phyloP scores from a whole-genome alignment of 2,329 filamentous ascomycete species.

The Hortaea sp. region DNA sequence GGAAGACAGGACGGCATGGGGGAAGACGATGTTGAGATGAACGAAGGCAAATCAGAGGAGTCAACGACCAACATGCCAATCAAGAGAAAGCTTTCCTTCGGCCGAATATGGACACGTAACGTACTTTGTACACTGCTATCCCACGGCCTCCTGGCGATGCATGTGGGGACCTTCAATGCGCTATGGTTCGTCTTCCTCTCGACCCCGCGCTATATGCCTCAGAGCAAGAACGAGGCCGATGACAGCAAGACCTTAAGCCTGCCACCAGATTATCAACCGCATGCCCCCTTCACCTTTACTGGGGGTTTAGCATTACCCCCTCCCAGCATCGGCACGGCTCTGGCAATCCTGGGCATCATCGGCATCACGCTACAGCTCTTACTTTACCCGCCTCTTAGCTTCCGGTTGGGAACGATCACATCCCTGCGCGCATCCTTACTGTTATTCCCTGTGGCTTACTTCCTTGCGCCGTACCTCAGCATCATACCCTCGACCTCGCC shows the following conservation, averaged over 20 bases:
- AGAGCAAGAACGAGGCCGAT: slow-evolving; percentile 6
- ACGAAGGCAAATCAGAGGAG: neutral
- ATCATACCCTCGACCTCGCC: slow-evolving; percentile 29
- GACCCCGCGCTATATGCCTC: slow-evolving; percentile 7
- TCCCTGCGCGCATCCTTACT: slow-evolving; percentile 33
- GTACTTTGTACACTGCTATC: slow-evolving; percentile 34
- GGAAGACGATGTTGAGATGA: slow-evolving; percentile 15
- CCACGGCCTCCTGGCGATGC: slow-evolving; percentile 37
- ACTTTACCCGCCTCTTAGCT: slow-evolving; percentile 34
- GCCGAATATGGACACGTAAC: slow-evolving; percentile 38
- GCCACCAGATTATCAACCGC: slow-evolving; percentile 28
- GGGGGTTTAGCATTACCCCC: slow-evolving; percentile 40
- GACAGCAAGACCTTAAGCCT: slow-evolving; percentile 15
- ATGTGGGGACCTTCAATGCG: slow-evolving; percentile 40
- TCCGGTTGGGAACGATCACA: slow-evolving; percentile 30
- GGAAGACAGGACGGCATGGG: slow-evolving; percentile 19
- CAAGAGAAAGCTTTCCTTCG: slow-evolving; percentile 31
- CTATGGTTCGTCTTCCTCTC: slow-evolving; percentile 43
- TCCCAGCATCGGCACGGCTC: slow-evolving; percentile 36
- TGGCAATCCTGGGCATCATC: slow-evolving; percentile 39
- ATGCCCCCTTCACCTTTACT: slow-evolving; percentile 36
- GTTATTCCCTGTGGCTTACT: slow-evolving; percentile 37
- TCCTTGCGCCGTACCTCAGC: slow-evolving; percentile 34
- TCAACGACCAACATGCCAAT: slow-evolving; percentile 8
- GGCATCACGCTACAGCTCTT: slow-evolving; percentile 38